Base-by-base conservation (phyloP, 2,329 filamentous ascomycete species). In the Penicillium frequentans region DNA sequence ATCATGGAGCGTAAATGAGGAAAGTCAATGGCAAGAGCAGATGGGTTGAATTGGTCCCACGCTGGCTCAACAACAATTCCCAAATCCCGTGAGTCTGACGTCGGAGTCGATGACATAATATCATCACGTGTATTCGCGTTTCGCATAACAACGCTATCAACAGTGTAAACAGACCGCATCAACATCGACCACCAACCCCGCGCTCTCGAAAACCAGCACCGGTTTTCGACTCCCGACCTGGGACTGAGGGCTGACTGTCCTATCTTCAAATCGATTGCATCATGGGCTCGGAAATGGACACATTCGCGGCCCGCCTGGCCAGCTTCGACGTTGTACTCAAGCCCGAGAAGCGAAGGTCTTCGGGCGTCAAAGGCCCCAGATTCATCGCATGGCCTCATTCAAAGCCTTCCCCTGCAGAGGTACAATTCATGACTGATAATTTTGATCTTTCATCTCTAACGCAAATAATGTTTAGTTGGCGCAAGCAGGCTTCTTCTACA, bases 401-500 rank as follows among this genome's bases (percentile, higher is more conserved):
- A 61, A 82, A 77, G 27, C 85, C 90, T 1, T 80, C 85, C 1
- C 82, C 88, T 13, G 82, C 85, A 63, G 84, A 88, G 63, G 89
- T 90, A 78, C 64, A 73, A 2, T 2, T 16, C 13, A 4, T 10
- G 16, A 13, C 10, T 7, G 8, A 19, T 26, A 19, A 16, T n/a
- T 3, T 37, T 9, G 9, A 35, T 19, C n/a, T 2, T 23, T 27
- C 31, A 6, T 13, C 39, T 23, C 45, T 63, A 42, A 63, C 39
- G 16, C 5, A 16, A 14, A 39, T 16, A 2, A 27, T 14, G 43
- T 48, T 45, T 70, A 96, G 90, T 87, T 99, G 67, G 93, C 95
- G 5, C 86, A 85, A 69, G 93, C 95, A 55, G 95, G 95, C 37
- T 96, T 99, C 78, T 95, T 89, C 77, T 98, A 91, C 77, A 85